phyloP scores from a whole-genome alignment of 495 filamentous ascomycete species.

The Venustampulla echinocandica region DNA sequence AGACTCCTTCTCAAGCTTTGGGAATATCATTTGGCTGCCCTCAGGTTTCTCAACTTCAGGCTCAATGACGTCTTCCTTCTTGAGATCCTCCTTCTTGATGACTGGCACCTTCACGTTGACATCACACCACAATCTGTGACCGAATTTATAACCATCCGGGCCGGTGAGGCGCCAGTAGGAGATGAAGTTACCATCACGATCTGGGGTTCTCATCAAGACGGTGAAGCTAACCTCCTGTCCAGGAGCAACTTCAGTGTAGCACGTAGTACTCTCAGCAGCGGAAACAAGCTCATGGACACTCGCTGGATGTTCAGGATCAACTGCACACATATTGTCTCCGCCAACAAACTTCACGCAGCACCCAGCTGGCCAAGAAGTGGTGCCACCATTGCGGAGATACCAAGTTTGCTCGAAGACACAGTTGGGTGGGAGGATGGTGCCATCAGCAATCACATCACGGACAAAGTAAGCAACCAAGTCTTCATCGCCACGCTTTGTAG shows the following conservation, averaged over 20 bases:
- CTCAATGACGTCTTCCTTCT: conserved; percentile 23
- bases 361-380: conserved; percentile 71
- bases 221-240: conserved; percentile 74
- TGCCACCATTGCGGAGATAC: conserved; percentile 82
- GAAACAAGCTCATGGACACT: conserved; percentile 60
- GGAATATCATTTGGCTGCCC: conserved; percentile 77
- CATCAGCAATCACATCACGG: conserved; percentile 69
- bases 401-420: conserved; percentile 81
- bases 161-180: conserved; percentile 95
- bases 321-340: conserved; percentile 89
- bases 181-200: conserved; percentile 61
- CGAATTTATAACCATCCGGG: conserved; percentile 72
- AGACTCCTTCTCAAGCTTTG: conserved; percentile 90
- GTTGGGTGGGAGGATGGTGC: conserved; percentile 57
- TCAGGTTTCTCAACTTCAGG: conserved; percentile 14
- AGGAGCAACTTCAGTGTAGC: conserved; percentile 55
- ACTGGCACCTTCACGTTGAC: conserved; percentile 51
- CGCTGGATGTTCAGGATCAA: conserved; percentile 68
- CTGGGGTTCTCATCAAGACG: conserved; percentile 72
- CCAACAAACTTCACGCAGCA: conserved; percentile 86
- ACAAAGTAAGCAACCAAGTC: conserved; percentile 68
- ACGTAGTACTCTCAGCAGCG: conserved; percentile 73
- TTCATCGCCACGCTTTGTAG: conserved; percentile 16
- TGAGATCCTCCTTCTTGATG: conserved; percentile 22
- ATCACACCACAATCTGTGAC: conserved; percentile 92